Percentiles rank a stretch among this genome's conserved stretches.
These are phyloP conservation scores for Myxozyma vanderwaltii DNA, from an alignment of 805 yeast genomes.

Conservation along the genomic window DNA sequence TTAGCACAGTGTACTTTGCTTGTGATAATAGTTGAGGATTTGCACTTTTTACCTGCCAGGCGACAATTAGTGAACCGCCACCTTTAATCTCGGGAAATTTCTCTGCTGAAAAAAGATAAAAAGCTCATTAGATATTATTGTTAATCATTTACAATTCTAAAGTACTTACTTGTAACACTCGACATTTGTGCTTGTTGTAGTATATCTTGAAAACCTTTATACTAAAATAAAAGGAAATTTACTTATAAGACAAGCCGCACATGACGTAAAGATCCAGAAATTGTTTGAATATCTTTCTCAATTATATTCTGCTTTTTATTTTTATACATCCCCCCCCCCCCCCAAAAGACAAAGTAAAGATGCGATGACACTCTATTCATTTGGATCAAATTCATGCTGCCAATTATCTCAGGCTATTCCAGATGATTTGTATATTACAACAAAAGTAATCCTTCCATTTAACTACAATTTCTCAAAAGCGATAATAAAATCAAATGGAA, in stretches of 20 bases:
- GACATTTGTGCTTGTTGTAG: too few species aligned
- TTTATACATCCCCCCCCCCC: too few species aligned
- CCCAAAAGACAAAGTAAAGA: not conserved
- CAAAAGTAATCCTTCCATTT: conserved; percentile 1
- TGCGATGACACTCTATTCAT: conserved; percentile 16
- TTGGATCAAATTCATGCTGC: conserved; percentile 29
- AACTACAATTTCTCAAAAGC: conserved; percentile 45
- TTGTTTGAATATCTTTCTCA: not conserved
- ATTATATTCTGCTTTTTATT: not conserved
- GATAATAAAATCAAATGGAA: conserved; percentile 57
- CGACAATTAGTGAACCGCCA: conserved; percentile 62
- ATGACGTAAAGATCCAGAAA: not conserved
- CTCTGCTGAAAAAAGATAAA: not conserved
- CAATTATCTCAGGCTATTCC: conserved; percentile 19
- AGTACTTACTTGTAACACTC: too few species aligned
- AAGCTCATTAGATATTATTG: too few species aligned
- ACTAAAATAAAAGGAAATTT: too few species aligned
- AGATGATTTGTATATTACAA: conserved; percentile 21
- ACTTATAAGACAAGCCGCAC: not conserved
- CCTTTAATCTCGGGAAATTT: conserved; percentile 20
- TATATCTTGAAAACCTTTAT: too few species aligned
- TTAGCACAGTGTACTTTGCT: not conserved
- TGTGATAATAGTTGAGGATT: not conserved
- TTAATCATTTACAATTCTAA: not conserved
- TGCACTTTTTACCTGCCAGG: conserved; percentile 68